phyloP scores from a whole-genome alignment of 2,329 filamentous ascomycete species.

The Claviceps spartinae region DNA sequence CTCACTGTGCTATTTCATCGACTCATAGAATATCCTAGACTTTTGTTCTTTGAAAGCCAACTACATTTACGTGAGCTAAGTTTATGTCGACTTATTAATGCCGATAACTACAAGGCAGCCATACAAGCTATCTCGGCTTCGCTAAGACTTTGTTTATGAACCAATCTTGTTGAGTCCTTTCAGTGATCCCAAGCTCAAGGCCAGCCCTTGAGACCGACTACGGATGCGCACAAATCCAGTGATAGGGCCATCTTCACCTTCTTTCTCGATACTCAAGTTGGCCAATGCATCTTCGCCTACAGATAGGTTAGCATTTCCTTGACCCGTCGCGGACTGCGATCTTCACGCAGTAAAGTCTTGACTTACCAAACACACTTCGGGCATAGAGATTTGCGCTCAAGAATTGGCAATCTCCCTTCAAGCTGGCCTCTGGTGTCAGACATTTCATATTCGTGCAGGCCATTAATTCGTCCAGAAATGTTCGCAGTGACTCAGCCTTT shows the following conservation, averaged over 20 bases:
- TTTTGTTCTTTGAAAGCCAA: too few species aligned
- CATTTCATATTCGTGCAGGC: conserved; percentile 98
- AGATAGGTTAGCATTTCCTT: conserved; percentile 12
- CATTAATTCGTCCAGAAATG: conserved; percentile 92
- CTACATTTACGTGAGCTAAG: too few species aligned
- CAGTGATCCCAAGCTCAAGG: conserved; percentile 81
- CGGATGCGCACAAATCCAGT: conserved; percentile 97
- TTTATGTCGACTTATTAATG: too few species aligned
- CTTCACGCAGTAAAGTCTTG: neutral
- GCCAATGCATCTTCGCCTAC: conserved; percentile 93
- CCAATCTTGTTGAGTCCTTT: conserved; percentile 85
- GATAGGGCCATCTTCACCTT: conserved; percentile 86
- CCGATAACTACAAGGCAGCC: too few species aligned
- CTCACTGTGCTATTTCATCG: too few species aligned
- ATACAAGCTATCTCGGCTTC: too few species aligned
- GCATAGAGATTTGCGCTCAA: conserved; percentile 94
- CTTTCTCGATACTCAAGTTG: conserved; percentile 95
- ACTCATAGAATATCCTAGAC: too few species aligned
- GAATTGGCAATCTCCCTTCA: conserved; percentile 97
- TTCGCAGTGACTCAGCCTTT: conserved; percentile 80
- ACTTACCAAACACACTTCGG: conserved; percentile 92
- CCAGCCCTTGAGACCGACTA: conserved; percentile 89
- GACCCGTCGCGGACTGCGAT: neutral
- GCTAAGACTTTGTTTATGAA: conserved; percentile 12
- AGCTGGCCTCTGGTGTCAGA: conserved; percentile 84